Evolutionary conservation across 2,329 filamentous ascomycete species (phyloP).

Genomic region (Alternaria rosae): DNA sequence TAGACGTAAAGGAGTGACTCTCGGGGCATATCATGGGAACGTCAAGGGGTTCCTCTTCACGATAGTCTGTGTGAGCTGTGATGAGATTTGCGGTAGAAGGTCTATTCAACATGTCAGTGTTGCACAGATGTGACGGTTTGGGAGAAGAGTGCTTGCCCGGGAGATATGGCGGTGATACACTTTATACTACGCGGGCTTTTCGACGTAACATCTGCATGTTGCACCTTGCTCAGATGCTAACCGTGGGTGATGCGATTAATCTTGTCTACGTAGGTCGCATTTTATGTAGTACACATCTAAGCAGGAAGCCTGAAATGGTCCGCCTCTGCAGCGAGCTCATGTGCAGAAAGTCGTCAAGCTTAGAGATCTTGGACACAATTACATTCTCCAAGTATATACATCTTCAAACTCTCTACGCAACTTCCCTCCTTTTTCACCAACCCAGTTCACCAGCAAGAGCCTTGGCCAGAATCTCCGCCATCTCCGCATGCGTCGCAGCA

Average conservation of each 20-base stretch:
- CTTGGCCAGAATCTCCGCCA: conserved; percentile 34
- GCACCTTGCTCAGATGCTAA: no score
- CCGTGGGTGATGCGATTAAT: not conserved
- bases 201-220: no score
- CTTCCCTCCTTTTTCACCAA: conserved; percentile 15
- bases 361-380: not conserved
- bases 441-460: conserved; percentile 24
- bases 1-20: not conserved
- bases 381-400: not conserved
- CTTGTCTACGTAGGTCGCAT: no score
- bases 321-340: no score
- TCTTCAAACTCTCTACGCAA: not conserved
- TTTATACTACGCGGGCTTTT: not conserved
- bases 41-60: not conserved
- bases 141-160: not conserved
- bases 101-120: not conserved
- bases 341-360: no score
- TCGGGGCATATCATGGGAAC: not conserved
- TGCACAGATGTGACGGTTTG: not conserved
- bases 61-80: not conserved
- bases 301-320: no score
- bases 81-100: not conserved
- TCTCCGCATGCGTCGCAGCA: conserved; percentile 47
- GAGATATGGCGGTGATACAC: not conserved
- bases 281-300: no score